Evolutionary conservation across 2,329 filamentous ascomycete species (phyloP).

Genomic region (Fusarium luffae): DNA sequence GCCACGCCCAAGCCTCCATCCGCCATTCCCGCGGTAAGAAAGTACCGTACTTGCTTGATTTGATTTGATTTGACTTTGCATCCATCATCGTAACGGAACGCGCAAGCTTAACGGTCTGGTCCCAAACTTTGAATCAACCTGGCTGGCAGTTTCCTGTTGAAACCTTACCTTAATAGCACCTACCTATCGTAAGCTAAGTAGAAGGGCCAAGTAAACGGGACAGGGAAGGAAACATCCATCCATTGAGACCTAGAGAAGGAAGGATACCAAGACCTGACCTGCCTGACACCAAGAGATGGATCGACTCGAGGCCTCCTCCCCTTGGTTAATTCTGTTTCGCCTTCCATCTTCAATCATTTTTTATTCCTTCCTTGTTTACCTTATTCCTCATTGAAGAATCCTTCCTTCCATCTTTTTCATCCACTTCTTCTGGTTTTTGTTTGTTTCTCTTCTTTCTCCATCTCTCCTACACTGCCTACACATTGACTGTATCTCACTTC

Average conservation of each 20-base stretch:
- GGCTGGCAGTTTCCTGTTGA: constrained; percentile 31
- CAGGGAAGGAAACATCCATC: constrained; percentile 10
- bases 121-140: constrained; percentile 13
- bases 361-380: constrained; percentile 14
- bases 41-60: constrained; percentile 20
- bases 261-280: constrained; percentile 19
- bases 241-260: not conserved
- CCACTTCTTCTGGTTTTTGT: constrained; percentile 1
- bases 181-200: not conserved
- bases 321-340: constrained; percentile 14
- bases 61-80: constrained; percentile 6
- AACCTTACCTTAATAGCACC: constrained; percentile 16
- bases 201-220: not conserved
- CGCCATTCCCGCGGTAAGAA: constrained; percentile 27
- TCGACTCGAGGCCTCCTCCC: constrained; percentile 33
- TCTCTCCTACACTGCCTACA: not conserved
- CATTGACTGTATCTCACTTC: constrained; percentile 20
- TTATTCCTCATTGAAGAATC: not conserved
- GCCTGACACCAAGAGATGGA: constrained; percentile 15
- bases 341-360: constrained; percentile 1
- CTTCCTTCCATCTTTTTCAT: constrained; percentile 4
- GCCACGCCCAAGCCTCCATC: constrained; percentile 33
- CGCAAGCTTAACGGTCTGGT: constrained; percentile 32
- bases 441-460: not conserved
- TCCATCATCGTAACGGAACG: constrained; percentile 6